A percentile compares a stretch with the other conserved stretches of the same genome.
Evolutionary conservation across 2,329 filamentous ascomycete species (phyloP).

Genomic region (Calonectria pauciramosa): DNA sequence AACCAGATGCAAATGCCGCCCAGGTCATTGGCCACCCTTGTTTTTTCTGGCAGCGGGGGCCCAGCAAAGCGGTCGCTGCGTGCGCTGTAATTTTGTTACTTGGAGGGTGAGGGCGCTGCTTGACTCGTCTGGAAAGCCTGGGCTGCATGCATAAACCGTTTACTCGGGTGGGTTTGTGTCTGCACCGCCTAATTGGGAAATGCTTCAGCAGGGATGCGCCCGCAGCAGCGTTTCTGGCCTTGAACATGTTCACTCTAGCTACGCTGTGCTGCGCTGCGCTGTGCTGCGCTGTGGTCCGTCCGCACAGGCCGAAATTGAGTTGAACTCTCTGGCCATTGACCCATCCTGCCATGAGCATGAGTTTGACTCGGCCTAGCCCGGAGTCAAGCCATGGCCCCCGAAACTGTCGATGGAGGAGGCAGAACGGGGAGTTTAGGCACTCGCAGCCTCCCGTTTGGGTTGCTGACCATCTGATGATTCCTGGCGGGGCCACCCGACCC

Average conservation of each 20-base stretch:
- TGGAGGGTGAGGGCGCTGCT: not conserved
- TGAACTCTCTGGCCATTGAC: not conserved
- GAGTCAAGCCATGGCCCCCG: not conserved
- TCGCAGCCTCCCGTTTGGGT: constrained; percentile 8
- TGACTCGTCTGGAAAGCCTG: not conserved
- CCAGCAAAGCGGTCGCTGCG: not conserved
- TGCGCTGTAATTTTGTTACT: not conserved
- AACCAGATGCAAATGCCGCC: constrained; percentile 7
- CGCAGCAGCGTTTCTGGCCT: not conserved
- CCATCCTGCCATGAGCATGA: not conserved
- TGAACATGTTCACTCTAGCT: not conserved
- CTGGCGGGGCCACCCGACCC: constrained; percentile 23
- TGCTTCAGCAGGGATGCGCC: not conserved
- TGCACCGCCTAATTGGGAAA: not conserved
- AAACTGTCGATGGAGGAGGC: constrained; percentile 7
- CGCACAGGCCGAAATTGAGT: not conserved
- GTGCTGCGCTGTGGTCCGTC: not conserved
- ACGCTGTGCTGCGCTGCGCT: not conserved
- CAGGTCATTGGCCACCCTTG: not conserved
- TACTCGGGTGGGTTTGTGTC: not conserved
- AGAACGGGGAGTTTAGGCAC: not conserved
- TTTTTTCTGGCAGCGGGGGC: not conserved
- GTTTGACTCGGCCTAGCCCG: not conserved
- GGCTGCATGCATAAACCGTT: constrained; percentile 4
- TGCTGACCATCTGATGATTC: constrained; percentile 26